Base-by-base conservation (phyloP, 2,329 filamentous ascomycete species). In the Cercospora brassicicola region DNA sequence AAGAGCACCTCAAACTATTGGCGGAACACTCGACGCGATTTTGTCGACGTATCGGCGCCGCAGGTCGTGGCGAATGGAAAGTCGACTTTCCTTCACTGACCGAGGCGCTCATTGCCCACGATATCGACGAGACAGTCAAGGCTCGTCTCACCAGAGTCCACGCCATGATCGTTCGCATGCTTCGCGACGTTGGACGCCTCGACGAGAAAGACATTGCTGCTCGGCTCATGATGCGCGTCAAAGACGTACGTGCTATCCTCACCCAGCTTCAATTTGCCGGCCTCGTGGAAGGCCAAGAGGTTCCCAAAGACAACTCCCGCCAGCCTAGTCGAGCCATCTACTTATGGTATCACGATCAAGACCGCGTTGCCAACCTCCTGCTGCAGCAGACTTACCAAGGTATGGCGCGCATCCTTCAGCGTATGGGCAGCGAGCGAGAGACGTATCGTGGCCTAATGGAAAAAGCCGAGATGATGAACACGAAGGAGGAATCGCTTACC, bases 231-330 rank as follows among this genome's bases (percentile, higher is more conserved):
- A 90, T 97, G 83, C 90, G 91, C 66, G 92, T 94, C 74, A 89
- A 90, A 67, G 92, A 97, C 63, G 88, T 98, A 26, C 92, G 95
- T 20, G 89, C 90, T 67, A 91, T 93, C 70, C 90, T 98, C 80
- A 90, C 92, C 13, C 88, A 90, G 69, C 91, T 99, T 86, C 92
- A 96, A 73, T 89, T 93, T 78, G 89, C 89, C 18, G 94, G 95
- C 1, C 90, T 95, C 69, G 88, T 97, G 11, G 93, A 98, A 73
- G 88, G 96, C 5, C 95, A 99, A 79, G 95, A 99, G 81, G 90
- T 99, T 0, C 95, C 95, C 0, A 91, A 92, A 72, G 94, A 98
- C 75, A 90, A 90, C 72, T 90, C 89, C 69, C 90, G 93, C 36
- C 87, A 91, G 74, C 92, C 94, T 0, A 91, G 90, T 70, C 89